These are phyloP conservation scores for Pythium scleroteichum DNA, from an alignment of 352 stramenopile species.

Conservation along the genomic window DNA sequence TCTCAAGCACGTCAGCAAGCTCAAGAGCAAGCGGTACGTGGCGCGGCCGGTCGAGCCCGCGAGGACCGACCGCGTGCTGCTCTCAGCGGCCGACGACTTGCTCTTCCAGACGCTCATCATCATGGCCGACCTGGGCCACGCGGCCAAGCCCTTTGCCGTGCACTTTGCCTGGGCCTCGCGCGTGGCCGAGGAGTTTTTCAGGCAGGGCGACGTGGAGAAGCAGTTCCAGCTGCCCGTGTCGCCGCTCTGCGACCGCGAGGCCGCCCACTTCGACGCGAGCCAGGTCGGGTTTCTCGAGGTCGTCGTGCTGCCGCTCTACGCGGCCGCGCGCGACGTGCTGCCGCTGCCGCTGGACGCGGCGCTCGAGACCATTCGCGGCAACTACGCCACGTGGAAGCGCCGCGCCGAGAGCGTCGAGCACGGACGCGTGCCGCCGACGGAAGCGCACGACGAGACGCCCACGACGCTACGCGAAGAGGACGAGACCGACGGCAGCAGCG, in stretches of 20 bases:
- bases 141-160: slow-evolving; percentile 58
- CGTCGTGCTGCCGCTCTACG: slow-evolving; percentile 68
- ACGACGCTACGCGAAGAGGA: slow-evolving; percentile 4
- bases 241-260: slow-evolving; percentile 58
- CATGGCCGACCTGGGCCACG: slow-evolving; percentile 74
- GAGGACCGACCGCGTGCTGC: too few species aligned
- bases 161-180: slow-evolving; percentile 64
- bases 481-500: slow-evolving; percentile 8
- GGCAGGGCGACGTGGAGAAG: slow-evolving; percentile 61
- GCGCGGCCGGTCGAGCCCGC: too few species aligned
- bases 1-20: slow-evolving; percentile 68
- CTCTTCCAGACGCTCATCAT: slow-evolving; percentile 73
- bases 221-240: slow-evolving; percentile 60
- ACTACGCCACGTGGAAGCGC: slow-evolving; percentile 52
- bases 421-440: slow-evolving; percentile 13
- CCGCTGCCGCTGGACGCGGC: slow-evolving; percentile 49
- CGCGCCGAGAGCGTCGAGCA: slow-evolving; percentile 25
- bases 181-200: slow-evolving; percentile 69
- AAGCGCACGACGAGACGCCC: neutral
- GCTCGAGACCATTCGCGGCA: slow-evolving; percentile 45
- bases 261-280: slow-evolving; percentile 58
- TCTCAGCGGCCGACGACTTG: slow-evolving; percentile 38
- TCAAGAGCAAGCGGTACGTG: slow-evolving; percentile 75
- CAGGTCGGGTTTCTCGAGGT: slow-evolving; percentile 80
- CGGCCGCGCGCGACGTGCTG: slow-evolving; percentile 48